Evolutionary conservation across 192 early-diverging fungal genomes (phyloP).

Genomic region (Coemansia sp.): DNA sequence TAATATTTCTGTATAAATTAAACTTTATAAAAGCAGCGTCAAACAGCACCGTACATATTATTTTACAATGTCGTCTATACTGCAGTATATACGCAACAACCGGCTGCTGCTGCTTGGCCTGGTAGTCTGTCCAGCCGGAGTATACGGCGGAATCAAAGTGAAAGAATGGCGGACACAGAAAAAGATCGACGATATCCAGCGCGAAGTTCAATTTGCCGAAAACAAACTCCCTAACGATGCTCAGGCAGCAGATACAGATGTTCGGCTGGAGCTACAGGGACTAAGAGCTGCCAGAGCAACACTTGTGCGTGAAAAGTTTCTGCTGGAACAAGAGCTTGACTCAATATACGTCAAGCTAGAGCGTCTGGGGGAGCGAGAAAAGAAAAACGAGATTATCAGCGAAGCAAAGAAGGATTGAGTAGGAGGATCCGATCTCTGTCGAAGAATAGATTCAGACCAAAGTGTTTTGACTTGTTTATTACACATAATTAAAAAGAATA

Average conservation of each 20-base stretch:
- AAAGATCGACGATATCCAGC: slow-evolving; percentile 13
- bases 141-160: slow-evolving; percentile 38
- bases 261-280: slow-evolving; percentile 23
- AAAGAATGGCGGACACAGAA: slow-evolving; percentile 29
- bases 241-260: background rate
- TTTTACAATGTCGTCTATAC: slow-evolving; percentile 1
- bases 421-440: background rate
- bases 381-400: background rate
- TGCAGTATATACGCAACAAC: slow-evolving; percentile 19
- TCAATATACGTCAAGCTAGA: slow-evolving; percentile 36
- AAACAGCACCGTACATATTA: no score
- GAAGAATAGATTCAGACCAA: background rate
- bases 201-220: slow-evolving; percentile 9
- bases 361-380: slow-evolving; percentile 31
- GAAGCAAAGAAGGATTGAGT: slow-evolving; percentile 2
- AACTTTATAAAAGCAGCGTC: no score
- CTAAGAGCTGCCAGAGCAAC: slow-evolving; percentile 15
- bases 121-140: slow-evolving; percentile 36
- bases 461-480: no score
- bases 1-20: no score
- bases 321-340: slow-evolving; percentile 30
- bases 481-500: background rate
- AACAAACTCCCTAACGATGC: background rate
- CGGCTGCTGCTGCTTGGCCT: slow-evolving; percentile 38
- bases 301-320: slow-evolving; percentile 24